These are phyloP conservation scores for Metschnikowia proteae DNA, from an alignment of 805 yeast genomes.

Conservation along the genomic window DNA sequence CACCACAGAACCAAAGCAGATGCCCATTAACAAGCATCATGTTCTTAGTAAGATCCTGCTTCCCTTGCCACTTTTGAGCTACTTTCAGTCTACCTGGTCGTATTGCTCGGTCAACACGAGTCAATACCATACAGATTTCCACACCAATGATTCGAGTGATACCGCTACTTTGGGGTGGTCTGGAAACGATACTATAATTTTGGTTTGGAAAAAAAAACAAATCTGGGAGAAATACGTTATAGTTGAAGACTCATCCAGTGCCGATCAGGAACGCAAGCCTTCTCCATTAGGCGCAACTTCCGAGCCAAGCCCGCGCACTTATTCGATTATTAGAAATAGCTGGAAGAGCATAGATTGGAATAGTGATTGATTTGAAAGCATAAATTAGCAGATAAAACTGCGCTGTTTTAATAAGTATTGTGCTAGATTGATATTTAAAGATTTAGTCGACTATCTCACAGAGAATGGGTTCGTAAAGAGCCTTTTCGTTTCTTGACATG, in stretches of 20 bases:
- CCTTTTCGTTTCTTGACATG: conserved; percentile 23
- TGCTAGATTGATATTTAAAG: neutral
- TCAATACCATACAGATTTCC: conserved; percentile 29
- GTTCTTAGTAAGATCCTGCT: conserved; percentile 58
- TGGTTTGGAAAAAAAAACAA: conserved; percentile 69
- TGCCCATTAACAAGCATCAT: conserved; percentile 55
- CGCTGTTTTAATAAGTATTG: neutral
- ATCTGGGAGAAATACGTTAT: conserved; percentile 87
- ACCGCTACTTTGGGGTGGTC: conserved; percentile 62
- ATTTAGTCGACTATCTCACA: conserved; percentile 34
- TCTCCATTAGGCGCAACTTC: neutral
- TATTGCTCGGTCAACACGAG: conserved; percentile 67
- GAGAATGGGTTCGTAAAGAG: conserved; percentile 33
- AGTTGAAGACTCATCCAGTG: conserved; percentile 34
- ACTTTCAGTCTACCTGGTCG: conserved; percentile 85
- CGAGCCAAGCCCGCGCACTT: neutral
- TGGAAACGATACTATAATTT: conserved; percentile 65
- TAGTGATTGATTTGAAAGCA: conserved; percentile 12
- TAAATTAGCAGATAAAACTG: neutral
- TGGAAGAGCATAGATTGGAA: conserved; percentile 55
- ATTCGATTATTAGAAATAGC: conserved; percentile 61
- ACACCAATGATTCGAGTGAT: conserved; percentile 24
- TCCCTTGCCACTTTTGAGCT: conserved; percentile 56
- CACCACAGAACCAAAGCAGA: conserved; percentile 3
- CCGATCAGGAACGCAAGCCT: neutral